These are phyloP conservation scores for Aspergillus terreus DNA, from an alignment of 2,329 filamentous ascomycete species.

Conservation along the genomic window DNA sequence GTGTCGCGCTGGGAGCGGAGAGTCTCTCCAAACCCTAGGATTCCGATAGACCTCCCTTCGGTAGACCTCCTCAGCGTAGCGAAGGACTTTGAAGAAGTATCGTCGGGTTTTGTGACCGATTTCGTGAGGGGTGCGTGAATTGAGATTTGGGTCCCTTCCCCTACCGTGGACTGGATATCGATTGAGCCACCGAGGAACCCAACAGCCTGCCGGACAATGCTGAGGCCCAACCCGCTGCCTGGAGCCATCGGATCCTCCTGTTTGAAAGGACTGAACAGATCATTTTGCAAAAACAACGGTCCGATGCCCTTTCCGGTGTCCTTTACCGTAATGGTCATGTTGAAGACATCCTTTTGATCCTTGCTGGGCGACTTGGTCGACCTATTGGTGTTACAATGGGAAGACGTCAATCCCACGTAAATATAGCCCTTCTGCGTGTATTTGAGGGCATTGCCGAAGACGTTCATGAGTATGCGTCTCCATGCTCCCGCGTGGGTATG, in stretches of 20 bases:
- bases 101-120: too few species aligned
- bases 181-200: slow-evolving; percentile 23
- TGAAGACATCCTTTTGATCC: slow-evolving; percentile 1
- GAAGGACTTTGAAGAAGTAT: neutral
- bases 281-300: slow-evolving; percentile 19
- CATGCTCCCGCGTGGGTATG: slow-evolving; percentile 45
- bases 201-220: slow-evolving; percentile 48
- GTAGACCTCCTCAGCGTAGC: neutral
- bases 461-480: slow-evolving; percentile 47
- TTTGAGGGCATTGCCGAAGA: slow-evolving; percentile 49
- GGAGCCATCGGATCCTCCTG: slow-evolving; percentile 56
- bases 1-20: slow-evolving; percentile 13
- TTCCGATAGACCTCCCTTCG: slow-evolving; percentile 15
- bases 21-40: slow-evolving; percentile 18
- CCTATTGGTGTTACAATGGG: neutral
- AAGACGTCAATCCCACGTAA: slow-evolving; percentile 29
- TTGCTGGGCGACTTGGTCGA: neutral
- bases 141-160: slow-evolving; percentile 22
- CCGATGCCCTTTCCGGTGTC: slow-evolving; percentile 32
- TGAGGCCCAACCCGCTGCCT: slow-evolving; percentile 59
- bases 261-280: slow-evolving; percentile 54
- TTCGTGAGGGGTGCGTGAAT: slow-evolving; percentile 4
- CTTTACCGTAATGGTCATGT: slow-evolving; percentile 20
- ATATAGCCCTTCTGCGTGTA: slow-evolving; percentile 45
- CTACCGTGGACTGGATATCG: slow-evolving; percentile 22